Evolutionary conservation across 2,329 filamentous ascomycete genomes (phyloP).

Genomic region (Drechmeria coniospora): DNA sequence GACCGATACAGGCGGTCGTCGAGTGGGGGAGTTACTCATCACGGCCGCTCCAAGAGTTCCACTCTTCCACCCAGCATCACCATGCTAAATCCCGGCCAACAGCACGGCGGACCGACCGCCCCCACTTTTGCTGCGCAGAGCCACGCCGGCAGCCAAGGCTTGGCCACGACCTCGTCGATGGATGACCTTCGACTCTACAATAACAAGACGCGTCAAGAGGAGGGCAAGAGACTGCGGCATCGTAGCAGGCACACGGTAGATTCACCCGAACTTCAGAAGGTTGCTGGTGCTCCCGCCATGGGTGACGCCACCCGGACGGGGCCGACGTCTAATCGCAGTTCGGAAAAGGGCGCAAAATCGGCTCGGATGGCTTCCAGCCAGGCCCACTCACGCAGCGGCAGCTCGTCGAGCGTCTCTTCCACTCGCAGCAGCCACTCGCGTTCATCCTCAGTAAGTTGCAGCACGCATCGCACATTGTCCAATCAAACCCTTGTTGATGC

Average conservation of each 20-base stretch:
- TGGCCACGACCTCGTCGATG: constrained; percentile 30
- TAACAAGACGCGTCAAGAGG: constrained; percentile 40
- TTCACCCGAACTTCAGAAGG: constrained; percentile 9
- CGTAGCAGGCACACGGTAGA: constrained; percentile 63
- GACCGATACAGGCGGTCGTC: constrained; percentile 73
- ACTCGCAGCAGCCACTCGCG: constrained; percentile 43
- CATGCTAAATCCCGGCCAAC: constrained; percentile 13
- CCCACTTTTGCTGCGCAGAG: constrained; percentile 21
- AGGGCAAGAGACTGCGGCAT: constrained; percentile 62
- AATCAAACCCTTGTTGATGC: constrained; percentile 26
- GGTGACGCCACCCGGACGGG: constrained; percentile 6
- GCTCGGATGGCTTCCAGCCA: constrained; percentile 18
- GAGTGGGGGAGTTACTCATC: constrained; percentile 26
- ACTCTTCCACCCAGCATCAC: constrained; percentile 13
- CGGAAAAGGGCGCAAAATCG: constrained; percentile 24
- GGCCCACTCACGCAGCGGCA: constrained; percentile 33
- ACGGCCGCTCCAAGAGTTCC: constrained; percentile 21
- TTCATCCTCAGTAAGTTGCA: constrained; percentile 48
- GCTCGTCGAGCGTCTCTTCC: constrained; percentile 49
- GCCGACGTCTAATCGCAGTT: constrained; percentile 6
- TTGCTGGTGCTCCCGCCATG: constrained; percentile 5
- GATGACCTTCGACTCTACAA: constrained; percentile 57
- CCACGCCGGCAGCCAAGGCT: constrained; percentile 30
- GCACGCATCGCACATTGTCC: constrained; percentile 18
- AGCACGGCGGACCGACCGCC: constrained; percentile 14